A percentile compares a stretch with the other conserved stretches of the same genome.
phyloP scores from a whole-genome alignment of 208 protist genomes.

The Trichomonas vaginalis region DNA sequence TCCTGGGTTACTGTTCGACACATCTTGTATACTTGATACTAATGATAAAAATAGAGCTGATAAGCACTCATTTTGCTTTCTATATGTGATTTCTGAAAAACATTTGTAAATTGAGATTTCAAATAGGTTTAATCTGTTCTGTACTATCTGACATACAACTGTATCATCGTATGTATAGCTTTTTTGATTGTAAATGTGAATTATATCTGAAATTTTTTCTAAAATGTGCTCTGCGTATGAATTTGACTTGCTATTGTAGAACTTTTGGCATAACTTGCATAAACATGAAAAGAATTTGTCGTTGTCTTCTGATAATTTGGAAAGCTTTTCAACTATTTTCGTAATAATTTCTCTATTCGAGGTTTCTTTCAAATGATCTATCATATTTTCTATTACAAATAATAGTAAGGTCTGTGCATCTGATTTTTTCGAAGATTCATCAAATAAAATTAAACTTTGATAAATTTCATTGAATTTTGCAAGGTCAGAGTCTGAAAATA shows the following conservation, averaged over 20 bases:
- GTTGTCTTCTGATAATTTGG: neutral
- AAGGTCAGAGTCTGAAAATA: neutral
- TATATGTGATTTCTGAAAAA: neutral
- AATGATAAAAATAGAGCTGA: neutral
- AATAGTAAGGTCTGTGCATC: neutral
- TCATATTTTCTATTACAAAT: neutral
- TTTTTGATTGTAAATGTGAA: neutral
- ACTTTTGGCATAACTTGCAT: neutral
- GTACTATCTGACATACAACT: neutral
- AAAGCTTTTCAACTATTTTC: neutral
- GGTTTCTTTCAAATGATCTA: neutral
- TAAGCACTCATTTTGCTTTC: neutral
- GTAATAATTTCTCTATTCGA: neutral
- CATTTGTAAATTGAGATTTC: neutral
- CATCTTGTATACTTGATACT: neutral
- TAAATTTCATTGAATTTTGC: neutral
- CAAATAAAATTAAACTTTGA: neutral
- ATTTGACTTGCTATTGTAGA: neutral
- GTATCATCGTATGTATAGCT: neutral
- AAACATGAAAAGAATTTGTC: neutral
- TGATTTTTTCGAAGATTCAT: neutral
- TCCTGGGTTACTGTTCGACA: no score
- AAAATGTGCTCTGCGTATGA: neutral
- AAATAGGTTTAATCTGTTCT: neutral
- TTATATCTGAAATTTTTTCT: neutral